A percentile compares a stretch with the other conserved stretches of the same genome.
phyloP scores from a whole-genome alignment of 345 rosid genomes.

The Murraya paniculata region DNA sequence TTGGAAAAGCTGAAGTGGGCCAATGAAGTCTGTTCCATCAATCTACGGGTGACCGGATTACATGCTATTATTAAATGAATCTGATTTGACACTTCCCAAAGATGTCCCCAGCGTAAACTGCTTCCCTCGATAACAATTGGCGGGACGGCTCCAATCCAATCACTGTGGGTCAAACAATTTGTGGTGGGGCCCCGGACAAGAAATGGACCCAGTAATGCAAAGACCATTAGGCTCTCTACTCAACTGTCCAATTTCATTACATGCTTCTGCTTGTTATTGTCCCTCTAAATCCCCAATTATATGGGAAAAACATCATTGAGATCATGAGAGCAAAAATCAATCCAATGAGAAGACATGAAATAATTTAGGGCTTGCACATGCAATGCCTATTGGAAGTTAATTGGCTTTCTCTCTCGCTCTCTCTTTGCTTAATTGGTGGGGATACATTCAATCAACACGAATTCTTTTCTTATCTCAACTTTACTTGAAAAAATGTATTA shows the following conservation, averaged over 20 bases:
- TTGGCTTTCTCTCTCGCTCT: too few relatives aligned
- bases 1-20: background rate
- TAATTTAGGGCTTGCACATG: background rate
- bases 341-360: background rate
- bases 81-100: conserved; percentile 3
- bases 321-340: background rate
- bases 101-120: background rate
- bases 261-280: background rate
- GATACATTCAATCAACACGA: background rate
- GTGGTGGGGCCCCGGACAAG: conserved; percentile 14
- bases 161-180: conserved; percentile 9
- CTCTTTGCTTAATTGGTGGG: background rate
- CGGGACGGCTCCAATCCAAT: conserved; percentile 18
- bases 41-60: background rate
- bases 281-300: conserved; percentile 8
- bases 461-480: too few relatives aligned
- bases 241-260: background rate
- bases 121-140: conserved; percentile 6
- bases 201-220: background rate
- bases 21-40: background rate
- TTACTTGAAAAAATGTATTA: background rate
- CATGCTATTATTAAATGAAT: background rate
- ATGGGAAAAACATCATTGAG: conserved; percentile 17
- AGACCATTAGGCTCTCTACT: background rate
- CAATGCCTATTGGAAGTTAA: background rate